A percentile compares a stretch with the other conserved stretches of the same genome.
Evolutionary conservation across 108 stramenopile genomes (phyloP).

Genomic region (Nannochloropsis salina): DNA sequence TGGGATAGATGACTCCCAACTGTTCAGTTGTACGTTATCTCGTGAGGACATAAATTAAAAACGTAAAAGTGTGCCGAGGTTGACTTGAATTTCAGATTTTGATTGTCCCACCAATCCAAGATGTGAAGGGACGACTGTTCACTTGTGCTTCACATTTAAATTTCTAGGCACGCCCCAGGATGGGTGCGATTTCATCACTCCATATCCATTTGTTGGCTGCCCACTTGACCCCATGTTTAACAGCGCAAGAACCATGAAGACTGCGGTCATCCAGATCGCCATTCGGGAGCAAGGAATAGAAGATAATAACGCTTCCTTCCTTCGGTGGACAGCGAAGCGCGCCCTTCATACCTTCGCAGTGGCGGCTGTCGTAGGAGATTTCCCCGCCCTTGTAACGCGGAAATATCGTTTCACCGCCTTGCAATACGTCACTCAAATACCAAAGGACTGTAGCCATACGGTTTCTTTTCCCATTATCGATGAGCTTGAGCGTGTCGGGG

Average conservation of each 20-base stretch:
- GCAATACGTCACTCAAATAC: conserved; percentile 48
- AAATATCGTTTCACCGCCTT: conserved; percentile 48
- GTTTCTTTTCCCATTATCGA: conserved; percentile 39
- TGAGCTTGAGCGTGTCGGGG: conserved; percentile 32
- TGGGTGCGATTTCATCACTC: conserved; percentile 22
- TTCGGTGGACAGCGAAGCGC: neutral
- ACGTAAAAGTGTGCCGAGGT: too few species aligned
- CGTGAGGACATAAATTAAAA: too few species aligned
- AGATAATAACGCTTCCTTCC: conserved; percentile 46
- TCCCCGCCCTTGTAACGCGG: conserved; percentile 27
- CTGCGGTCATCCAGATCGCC: conserved; percentile 51
- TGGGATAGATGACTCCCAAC: too few species aligned
- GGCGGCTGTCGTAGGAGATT: conserved; percentile 22
- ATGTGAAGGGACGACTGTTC: too few species aligned
- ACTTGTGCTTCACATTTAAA: too few species aligned
- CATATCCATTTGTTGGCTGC: conserved; percentile 54
- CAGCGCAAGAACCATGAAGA: conserved; percentile 48
- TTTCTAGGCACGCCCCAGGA: neutral
- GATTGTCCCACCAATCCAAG: too few species aligned
- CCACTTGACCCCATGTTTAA: conserved; percentile 48
- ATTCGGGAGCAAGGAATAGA: conserved; percentile 48
- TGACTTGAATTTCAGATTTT: too few species aligned
- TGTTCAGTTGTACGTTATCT: too few species aligned
- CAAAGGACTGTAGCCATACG: conserved; percentile 41
- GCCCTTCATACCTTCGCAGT: neutral